These are phyloP conservation scores for Triadica sebifera DNA, from an alignment of 345 rosid species.

Conservation along the genomic window DNA sequence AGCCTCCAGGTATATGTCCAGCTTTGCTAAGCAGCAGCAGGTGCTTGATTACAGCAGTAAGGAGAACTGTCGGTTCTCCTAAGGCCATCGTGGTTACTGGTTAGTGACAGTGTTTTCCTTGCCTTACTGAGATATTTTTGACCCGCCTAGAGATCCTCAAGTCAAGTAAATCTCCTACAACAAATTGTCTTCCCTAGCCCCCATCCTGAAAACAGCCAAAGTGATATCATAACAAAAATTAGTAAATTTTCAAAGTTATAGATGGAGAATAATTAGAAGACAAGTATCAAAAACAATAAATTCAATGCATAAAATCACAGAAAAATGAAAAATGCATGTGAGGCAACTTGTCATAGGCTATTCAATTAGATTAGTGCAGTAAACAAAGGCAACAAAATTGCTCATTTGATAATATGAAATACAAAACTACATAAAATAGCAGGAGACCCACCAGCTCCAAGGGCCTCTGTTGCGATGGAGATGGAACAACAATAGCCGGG, in stretches of 20 bases:
- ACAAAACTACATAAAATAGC: too few relatives aligned
- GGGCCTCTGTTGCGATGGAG: constrained; percentile 32
- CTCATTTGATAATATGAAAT: not conserved
- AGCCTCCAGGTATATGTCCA: constrained; percentile 10
- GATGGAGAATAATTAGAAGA: not conserved
- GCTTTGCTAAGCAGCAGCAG: constrained; percentile 2
- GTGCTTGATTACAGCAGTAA: not conserved
- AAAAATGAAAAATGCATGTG: constrained; percentile 1
- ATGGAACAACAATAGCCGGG: constrained; percentile 43
- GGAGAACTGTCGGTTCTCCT: constrained; percentile 18
- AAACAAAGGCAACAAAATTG: constrained; percentile 11
- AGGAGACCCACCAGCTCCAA: constrained; percentile 33
- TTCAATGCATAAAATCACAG: not conserved
- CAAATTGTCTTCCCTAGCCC: constrained; percentile 10
- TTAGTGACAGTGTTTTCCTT: constrained; percentile 11
- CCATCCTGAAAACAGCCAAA: constrained; percentile 32
- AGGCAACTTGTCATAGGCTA: constrained; percentile 12
- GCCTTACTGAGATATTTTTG: not conserved
- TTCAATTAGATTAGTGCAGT: not conserved
- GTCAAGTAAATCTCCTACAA: constrained; percentile 11
- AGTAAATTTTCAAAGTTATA: not conserved
- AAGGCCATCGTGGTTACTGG: constrained; percentile 9
- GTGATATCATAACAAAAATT: not conserved
- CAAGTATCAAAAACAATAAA: not conserved
- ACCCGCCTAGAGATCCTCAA: constrained; percentile 15